Conservation (phyloP, 1,284 basidiomycete species). For the Sphagnurus paluster region DNA sequence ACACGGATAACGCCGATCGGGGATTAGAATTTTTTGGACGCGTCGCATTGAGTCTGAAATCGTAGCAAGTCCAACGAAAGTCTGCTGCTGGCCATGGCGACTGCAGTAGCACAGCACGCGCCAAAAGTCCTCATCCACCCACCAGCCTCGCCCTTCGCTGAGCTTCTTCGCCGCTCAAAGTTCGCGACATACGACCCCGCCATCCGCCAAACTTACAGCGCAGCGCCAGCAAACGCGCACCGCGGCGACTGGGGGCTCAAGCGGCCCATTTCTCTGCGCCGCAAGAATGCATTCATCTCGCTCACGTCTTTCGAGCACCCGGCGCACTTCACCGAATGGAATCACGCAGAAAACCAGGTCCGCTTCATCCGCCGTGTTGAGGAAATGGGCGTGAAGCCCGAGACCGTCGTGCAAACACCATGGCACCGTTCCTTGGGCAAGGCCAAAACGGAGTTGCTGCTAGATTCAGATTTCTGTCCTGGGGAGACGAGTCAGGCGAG, state of each 20-base stretch:
- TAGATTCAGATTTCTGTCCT: constrained; percentile 52
- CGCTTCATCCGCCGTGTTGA: constrained; percentile 65
- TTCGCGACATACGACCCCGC: constrained; percentile 75
- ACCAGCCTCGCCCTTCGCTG: constrained; percentile 63
- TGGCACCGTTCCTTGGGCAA: constrained; percentile 40
- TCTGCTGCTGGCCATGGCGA: constrained; percentile 2
- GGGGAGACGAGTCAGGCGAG: constrained; percentile 19
- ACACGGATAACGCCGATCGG: constrained; percentile 19
- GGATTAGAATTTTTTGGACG: constrained; percentile 11
- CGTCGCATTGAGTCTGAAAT: not conserved
- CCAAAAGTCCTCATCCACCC: constrained; percentile 26
- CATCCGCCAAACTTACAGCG: constrained; percentile 72
- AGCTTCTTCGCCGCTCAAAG: constrained; percentile 72
- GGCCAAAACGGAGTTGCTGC: constrained; percentile 32
- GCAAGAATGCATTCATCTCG: constrained; percentile 62
- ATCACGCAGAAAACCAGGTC: constrained; percentile 59
- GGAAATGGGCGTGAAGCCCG: constrained; percentile 55
- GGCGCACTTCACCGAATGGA: constrained; percentile 77
- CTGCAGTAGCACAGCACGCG: constrained; percentile 26
- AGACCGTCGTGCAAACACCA: constrained; percentile 16
- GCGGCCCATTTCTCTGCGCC: constrained; percentile 66
- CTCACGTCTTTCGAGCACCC: constrained; percentile 62
- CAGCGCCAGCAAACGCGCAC: constrained; percentile 64
- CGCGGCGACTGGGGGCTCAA: constrained; percentile 82
- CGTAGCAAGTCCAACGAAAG: not conserved